Base-by-base conservation (phyloP, 495 filamentous ascomycete genomes). In the Trichoderma asperelloides region DNA sequence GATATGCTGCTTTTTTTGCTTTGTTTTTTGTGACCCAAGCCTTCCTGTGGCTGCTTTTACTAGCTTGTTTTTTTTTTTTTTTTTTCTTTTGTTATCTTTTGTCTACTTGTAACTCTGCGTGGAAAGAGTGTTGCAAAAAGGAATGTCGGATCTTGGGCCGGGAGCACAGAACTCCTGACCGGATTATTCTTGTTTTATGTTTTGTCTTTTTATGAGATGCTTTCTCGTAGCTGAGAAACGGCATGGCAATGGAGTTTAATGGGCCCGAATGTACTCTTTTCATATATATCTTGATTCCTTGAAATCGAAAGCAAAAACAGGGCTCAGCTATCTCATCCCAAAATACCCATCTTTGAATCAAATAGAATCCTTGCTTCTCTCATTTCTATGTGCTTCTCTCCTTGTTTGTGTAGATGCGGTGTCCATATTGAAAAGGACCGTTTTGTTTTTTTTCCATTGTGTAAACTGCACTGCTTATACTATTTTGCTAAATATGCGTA, bases 161-260 rank as follows among this genome's bases (percentile, higher is more conserved):
- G 41, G 41, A 18, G 41, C 12, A 18, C 11, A 18, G n/a, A 9
- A 25, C 21, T 21, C n/a, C 47, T n/a, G 47, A 21, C 21, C 45
- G 2, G n/a, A n/a, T n/a, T 51, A 5, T 51, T 21, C 9, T 7
- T 51, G 15, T 51, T 51, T 21, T 49, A n/a, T 51, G 41, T 45
- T 45, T 45, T 45, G 12, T 55, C 8, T 55, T 55, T 25, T n/a
- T 55, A 5, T 55, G 23, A 28, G 55, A 60, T 60, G 5, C 55
- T 60, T 60, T 60, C 55, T 60, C 55, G 55, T 60, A 18, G 27
- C 55, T 28, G 55, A 60, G 55, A 60, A 60, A 60, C 25, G 55
- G 55, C 55, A 60, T 60, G 55, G 55, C 55, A 60, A 21, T 60
- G 55, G 55, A 60, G 55, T 60, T 60, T 28, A 3, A 25, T 25